A percentile compares a stretch with the other conserved stretches of the same genome.
Evolutionary conservation across 148 eudicot genomes (phyloP).

Genomic region (Camellia granthamiana): DNA sequence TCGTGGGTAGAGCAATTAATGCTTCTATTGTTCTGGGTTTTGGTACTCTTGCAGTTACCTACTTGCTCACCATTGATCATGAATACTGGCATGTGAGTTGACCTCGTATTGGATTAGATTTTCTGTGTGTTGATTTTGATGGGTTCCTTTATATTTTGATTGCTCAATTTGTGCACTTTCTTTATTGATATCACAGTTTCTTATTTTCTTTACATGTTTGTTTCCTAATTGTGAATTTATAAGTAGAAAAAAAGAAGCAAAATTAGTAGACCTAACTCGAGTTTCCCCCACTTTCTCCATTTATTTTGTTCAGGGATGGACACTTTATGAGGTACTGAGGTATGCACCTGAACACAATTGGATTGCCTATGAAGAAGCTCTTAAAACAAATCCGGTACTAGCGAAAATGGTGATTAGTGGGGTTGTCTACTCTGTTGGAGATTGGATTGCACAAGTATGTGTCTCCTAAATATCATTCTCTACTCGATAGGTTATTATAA

Average conservation of each 20-base stretch:
- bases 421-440: conserved; percentile 53
- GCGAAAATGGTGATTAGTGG: conserved; percentile 64
- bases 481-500: background rate
- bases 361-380: conserved; percentile 62
- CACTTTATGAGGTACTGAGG: conserved; percentile 51
- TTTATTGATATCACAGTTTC: background rate
- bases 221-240: background rate
- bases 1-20: conserved; percentile 66
- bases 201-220: background rate
- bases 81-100: conserved; percentile 91
- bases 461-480: background rate
- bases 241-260: background rate
- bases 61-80: conserved; percentile 81
- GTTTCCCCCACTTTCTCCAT: background rate
- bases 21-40: conserved; percentile 80
- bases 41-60: conserved; percentile 73
- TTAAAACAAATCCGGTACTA: conserved; percentile 49
- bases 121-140: background rate
- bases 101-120: background rate
- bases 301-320: conserved; percentile 53
- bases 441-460: conserved; percentile 61
- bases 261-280: background rate
- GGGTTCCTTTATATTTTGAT: background rate
- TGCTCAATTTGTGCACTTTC: background rate
- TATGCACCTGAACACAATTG: conserved; percentile 67